Conservation (phyloP, 768 basidiomycete species). For the Crucibulum laeve region DNA sequence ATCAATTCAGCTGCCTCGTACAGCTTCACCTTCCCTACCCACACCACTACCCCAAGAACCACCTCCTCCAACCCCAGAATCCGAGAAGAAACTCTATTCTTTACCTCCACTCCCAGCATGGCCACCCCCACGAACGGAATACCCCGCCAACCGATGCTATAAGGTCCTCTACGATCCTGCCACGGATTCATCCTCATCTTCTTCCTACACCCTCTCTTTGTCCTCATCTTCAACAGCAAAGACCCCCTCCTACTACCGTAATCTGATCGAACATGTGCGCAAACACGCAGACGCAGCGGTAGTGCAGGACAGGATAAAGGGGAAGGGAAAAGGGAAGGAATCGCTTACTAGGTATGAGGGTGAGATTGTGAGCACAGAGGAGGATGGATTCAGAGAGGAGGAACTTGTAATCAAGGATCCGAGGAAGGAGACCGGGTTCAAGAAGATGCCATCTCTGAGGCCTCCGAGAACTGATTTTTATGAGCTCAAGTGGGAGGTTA, state of each 20-base stretch:
- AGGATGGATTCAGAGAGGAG: constrained; percentile 23
- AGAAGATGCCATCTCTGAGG: constrained; percentile 15
- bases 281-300: constrained; percentile 22
- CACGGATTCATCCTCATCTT: constrained; percentile 29
- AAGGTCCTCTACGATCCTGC: constrained; percentile 63
- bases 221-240: constrained; percentile 8
- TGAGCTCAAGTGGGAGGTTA: constrained; percentile 53
- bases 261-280: constrained; percentile 35
- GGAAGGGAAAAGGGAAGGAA: constrained; percentile 65
- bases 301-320: constrained; percentile 45
- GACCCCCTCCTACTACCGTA: constrained; percentile 26
- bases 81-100: constrained; percentile 15
- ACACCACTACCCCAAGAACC: constrained; percentile 10
- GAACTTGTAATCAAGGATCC: constrained; percentile 49
- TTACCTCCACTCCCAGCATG: constrained; percentile 41
- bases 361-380: constrained; percentile 40
- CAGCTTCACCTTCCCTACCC: constrained; percentile 8
- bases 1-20: constrained; percentile 15
- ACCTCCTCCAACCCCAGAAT: constrained; percentile 26
- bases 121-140: constrained; percentile 53
- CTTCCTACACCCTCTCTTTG: constrained; percentile 13
- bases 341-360: constrained; percentile 50
- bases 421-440: constrained; percentile 35
- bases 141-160: constrained; percentile 42
- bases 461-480: constrained; percentile 31